A percentile compares a stretch with the other conserved stretches of the same genome.
These are phyloP conservation scores for Cryptococcus hybrid DNA, from an alignment of 1,284 basidiomycete species.

Conservation along the genomic window DNA sequence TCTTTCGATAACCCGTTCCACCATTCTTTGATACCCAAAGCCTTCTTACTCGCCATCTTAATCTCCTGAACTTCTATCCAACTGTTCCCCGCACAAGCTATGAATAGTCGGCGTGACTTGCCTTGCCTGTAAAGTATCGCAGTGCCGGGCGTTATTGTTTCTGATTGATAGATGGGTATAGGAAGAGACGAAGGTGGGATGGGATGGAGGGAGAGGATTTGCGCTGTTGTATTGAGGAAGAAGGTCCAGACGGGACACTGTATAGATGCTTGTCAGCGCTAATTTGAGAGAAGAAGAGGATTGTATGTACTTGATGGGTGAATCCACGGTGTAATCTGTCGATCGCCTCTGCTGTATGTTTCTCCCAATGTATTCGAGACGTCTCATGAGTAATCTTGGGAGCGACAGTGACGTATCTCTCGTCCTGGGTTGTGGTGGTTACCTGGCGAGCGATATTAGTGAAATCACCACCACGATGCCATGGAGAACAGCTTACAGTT, in stretches of 20 bases:
- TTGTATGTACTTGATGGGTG: constrained; percentile 62
- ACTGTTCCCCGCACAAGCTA: constrained; percentile 50
- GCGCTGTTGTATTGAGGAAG: constrained; percentile 10
- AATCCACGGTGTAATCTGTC: constrained; percentile 65
- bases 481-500: constrained; percentile 52
- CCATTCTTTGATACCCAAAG: constrained; percentile 56
- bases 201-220: constrained; percentile 9
- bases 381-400: constrained; percentile 61
- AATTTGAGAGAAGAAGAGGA: background rate
- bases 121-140: constrained; percentile 14
- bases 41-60: constrained; percentile 59
- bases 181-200: constrained; percentile 3
- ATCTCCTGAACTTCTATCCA: constrained; percentile 58
- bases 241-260: constrained; percentile 45
- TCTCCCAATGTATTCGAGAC: constrained; percentile 60
- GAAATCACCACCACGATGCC: background rate
- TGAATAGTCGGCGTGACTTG: constrained; percentile 6
- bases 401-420: constrained; percentile 56
- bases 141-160: constrained; percentile 21
- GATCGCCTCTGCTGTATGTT: constrained; percentile 60
- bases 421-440: constrained; percentile 54
- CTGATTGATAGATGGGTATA: background rate
- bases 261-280: background rate
- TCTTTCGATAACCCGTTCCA: constrained; percentile 58
- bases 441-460: constrained; percentile 48